Base-by-base conservation (phyloP, 306 rosid genomes). In the Abrus pulchellus region DNA sequence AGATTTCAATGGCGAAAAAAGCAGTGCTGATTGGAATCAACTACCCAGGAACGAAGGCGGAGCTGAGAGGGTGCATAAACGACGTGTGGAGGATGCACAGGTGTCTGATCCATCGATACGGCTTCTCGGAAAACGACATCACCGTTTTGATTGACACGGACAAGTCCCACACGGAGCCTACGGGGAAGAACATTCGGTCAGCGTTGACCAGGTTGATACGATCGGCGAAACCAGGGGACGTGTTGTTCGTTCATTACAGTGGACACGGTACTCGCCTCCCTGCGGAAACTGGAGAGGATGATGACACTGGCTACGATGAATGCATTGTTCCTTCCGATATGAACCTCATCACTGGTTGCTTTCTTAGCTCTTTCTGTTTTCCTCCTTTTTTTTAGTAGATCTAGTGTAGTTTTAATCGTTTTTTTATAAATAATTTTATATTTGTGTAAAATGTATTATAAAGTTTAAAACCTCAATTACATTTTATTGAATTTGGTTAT, bases 221-320 rank as follows among this genome's bases (percentile, higher is more conserved):
- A 79, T 90, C 94, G 3, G 89, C 93, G 4, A 63, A 78, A 13
- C 62, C 86, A 0, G 97, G 94, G 0, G 99, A 96, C 1, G 14
- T 86, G 4, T 83, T 96, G 34, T 93, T 96, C 10, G 90, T 93
- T 9, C 99, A 92, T 55, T 96, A 90, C 70, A 92, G 97, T 32
- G 99, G 99, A 27, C 99, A 93, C 68, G 99, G 99, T 38, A 92
- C 98, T 0, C 98, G 99, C 57, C 97, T 96, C 5, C 98, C 99
- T 0, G 99, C 99, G 0, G 99, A 96, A 92, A 93, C 97, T 6
- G 99, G 98, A 9, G 98, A 96, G 68, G 94, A 89, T 0, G 99
- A 96, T 5, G 98, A 96, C 53, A 96, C 99, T 1, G 99, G 99
- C 60, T 96, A 78, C 36, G 99, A 93, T 63, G 99, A 96, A 85